phyloP scores from a whole-genome alignment of 2,329 filamentous ascomycete genomes.

The Arthroderma uncinatum region DNA sequence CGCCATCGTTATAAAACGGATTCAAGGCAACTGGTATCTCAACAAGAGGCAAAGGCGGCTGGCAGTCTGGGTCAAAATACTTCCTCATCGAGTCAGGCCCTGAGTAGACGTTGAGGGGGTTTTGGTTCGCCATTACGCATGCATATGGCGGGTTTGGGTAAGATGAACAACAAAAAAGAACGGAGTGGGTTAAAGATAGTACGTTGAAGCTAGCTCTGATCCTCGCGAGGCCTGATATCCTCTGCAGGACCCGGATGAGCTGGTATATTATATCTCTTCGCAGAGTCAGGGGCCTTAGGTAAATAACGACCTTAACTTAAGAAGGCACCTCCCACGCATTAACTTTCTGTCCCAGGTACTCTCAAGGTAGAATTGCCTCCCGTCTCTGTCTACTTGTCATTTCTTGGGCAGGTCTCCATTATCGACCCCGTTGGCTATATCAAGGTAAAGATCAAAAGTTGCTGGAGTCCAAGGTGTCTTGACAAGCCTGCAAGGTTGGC shows the following conservation, averaged over 20 bases:
- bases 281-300: background rate
- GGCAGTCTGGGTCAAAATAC: conserved; percentile 49
- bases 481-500: background rate
- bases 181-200: too few relatives aligned
- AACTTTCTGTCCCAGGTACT: background rate
- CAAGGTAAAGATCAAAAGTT: background rate
- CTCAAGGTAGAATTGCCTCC: background rate
- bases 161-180: background rate
- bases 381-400: background rate
- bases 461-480: background rate
- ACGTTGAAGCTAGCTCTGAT: background rate
- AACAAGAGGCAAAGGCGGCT: conserved; percentile 50
- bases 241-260: background rate
- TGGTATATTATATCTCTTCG: background rate
- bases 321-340: background rate
- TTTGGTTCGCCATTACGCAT: conserved; percentile 14
- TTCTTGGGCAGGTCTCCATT: background rate
- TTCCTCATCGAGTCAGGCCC: conserved; percentile 47
- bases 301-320: background rate
- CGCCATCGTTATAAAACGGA: conserved; percentile 46
- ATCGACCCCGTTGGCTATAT: background rate
- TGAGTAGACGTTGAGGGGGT: conserved; percentile 44
- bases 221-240: background rate
- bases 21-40: conserved; percentile 50
- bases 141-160: background rate